Base-by-base conservation (phyloP, 202 grass and related monocot species). In the Saccharum hybrid region DNA sequence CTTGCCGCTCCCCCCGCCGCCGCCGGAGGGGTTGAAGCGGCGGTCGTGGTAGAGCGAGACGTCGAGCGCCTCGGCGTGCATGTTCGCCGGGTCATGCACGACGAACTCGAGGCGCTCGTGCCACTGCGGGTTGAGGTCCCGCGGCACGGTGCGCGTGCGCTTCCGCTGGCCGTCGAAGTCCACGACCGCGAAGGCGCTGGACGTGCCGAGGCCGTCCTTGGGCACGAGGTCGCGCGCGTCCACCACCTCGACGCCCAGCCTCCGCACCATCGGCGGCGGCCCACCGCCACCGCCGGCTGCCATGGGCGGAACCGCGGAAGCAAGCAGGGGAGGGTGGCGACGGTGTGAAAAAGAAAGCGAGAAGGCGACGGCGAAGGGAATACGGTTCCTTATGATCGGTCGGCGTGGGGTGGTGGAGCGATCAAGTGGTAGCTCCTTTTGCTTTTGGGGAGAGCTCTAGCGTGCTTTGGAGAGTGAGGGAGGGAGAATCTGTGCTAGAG, bases 41-140 rank as follows among this genome's bases (percentile, higher is more conserved):
- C 77, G 78, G 80, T 96, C 93, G 59, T 99, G 88, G 83, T 99
- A 99, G 59, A 99, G 87, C 83, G 94, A 87, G 49, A 98, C 86
- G 62, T 92, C 82, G 13, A 99, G 90, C 41, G 26, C 76, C 88
- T 96, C 89, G 38, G 77, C 62, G 33, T 72, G 81, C 93, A 96
- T 91, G 63, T 4, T 57, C 26, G 81, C 11, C 2, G 93, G 91
- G 79, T 96, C 91, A 0, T 82, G 54, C 5, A 94, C 89, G 22
- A 22, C 71, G 88, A 99, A 99, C 77, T 99, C 96, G 14, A 96
- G 84, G 0, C 72, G 82, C 63, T 99, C 88, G 52, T 89, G 68
- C 93, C 96, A 96, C 85, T 96, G 83, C 14, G 93, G 93, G 73
- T 81, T 89, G 62, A 96, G 91, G 82, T 99, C 88, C 5, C 84